phyloP scores from a whole-genome alignment of 345 rosid genomes.

The Anacardium occidentale region DNA sequence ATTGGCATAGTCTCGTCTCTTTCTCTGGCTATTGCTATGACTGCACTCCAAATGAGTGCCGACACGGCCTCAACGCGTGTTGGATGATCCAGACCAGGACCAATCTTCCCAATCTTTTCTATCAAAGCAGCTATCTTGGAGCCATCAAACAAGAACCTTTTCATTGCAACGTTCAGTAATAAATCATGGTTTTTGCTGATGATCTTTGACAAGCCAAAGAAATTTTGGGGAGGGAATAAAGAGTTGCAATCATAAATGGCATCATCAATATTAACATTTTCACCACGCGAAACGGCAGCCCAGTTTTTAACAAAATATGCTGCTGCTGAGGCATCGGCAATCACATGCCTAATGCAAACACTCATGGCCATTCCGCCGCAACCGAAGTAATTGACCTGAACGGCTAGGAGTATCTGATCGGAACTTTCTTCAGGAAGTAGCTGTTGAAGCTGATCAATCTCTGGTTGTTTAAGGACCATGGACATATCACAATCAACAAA shows the following conservation, averaged over 20 bases:
- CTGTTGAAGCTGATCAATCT: slow-evolving; percentile 2
- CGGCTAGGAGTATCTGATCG: slow-evolving; percentile 6
- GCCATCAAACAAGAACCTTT: slow-evolving; percentile 26
- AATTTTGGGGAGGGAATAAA: slow-evolving; percentile 27
- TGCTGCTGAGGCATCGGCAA: slow-evolving; percentile 31
- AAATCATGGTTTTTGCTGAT: neutral
- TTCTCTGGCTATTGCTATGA: neutral
- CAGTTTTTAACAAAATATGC: slow-evolving; percentile 21
- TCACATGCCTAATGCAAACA: slow-evolving; percentile 22
- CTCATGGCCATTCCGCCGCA: slow-evolving; percentile 36
- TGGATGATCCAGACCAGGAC: neutral
- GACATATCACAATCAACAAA: slow-evolving; percentile 8
- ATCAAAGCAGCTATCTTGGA: slow-evolving; percentile 16
- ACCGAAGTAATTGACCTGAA: slow-evolving; percentile 31
- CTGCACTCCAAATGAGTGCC: slow-evolving; percentile 26
- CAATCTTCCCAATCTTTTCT: slow-evolving; percentile 3
- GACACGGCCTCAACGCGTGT: slow-evolving; percentile 20
- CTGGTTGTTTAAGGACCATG: slow-evolving; percentile 16
- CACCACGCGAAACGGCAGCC: slow-evolving; percentile 25
- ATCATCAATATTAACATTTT: neutral
- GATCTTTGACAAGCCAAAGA: neutral
- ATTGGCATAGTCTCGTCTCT: neutral
- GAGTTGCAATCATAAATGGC: slow-evolving; percentile 22
- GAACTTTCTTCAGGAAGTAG: slow-evolving; percentile 16
- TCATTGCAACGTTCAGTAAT: neutral